Evolutionary conservation across 2,329 filamentous ascomycete species (phyloP).

Genomic region (Chrysoporthe austroafricana): DNA sequence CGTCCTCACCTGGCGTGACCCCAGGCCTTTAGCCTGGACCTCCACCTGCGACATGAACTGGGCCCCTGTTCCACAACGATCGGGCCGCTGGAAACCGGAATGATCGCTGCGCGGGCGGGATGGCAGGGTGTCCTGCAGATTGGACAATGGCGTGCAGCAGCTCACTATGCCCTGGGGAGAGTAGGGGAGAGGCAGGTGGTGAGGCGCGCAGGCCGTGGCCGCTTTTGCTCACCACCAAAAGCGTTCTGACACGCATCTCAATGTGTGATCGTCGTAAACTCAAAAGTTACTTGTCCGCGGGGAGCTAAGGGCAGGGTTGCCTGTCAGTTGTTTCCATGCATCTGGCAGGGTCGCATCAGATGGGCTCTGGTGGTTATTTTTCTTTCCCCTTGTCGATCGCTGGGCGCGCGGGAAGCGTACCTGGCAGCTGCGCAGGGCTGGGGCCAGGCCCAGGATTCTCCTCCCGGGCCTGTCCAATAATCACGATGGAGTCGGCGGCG

Average conservation of each 20-base stretch:
- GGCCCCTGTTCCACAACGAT: neutral
- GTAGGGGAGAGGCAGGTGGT: neutral
- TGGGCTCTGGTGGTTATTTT: slow-evolving; percentile 9
- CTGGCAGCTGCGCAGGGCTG: slow-evolving; percentile 16
- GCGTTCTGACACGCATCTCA: slow-evolving; percentile 14
- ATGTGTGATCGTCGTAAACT: slow-evolving; percentile 27
- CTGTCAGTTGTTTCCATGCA: slow-evolving; percentile 23
- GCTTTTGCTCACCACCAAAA: slow-evolving; percentile 1
- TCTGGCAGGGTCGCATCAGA: slow-evolving; percentile 21
- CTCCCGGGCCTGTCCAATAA: neutral
- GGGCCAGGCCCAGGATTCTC: neutral
- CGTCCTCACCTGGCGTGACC: neutral
- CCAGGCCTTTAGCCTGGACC: neutral
- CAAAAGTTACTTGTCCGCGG: slow-evolving; percentile 18
- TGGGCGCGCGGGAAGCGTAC: slow-evolving; percentile 3
- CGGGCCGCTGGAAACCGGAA: slow-evolving; percentile 6
- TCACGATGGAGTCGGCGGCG: neutral
- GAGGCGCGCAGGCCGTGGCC: neutral
- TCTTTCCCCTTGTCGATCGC: neutral
- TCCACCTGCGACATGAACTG: slow-evolving; percentile 1
- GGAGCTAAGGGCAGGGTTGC: slow-evolving; percentile 24
- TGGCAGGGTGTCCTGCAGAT: neutral
- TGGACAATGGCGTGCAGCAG: slow-evolving; percentile 1
- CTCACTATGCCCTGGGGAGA: neutral
- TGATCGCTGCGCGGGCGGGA: neutral